Evolutionary conservation across 176 grass and related monocot species (phyloP).

Genomic region (Thinopyrum elongatum): DNA sequence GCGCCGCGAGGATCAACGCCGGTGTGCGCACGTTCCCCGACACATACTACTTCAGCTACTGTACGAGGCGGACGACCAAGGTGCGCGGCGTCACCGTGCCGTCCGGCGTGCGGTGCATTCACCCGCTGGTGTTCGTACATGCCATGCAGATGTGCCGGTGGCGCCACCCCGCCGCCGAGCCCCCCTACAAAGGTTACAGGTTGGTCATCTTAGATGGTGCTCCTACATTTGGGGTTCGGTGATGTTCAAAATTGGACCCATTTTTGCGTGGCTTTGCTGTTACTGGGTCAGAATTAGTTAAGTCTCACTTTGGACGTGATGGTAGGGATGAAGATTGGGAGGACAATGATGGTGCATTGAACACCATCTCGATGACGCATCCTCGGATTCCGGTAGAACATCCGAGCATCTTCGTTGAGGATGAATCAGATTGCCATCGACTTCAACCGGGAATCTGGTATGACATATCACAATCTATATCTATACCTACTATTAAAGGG

Average conservation of each 20-base stretch:
- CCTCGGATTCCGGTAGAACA: conserved; percentile 70
- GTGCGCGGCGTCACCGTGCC: conserved; percentile 39
- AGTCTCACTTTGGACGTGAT: background rate
- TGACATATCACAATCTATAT: background rate
- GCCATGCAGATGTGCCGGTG: conserved; percentile 68
- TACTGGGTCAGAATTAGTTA: background rate
- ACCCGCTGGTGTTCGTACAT: conserved; percentile 60
- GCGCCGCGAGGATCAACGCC: conserved; percentile 49
- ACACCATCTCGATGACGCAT: conserved; percentile 85
- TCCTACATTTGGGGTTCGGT: too few species aligned
- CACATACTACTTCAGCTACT: conserved; percentile 90
- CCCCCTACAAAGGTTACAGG: conserved; percentile 68
- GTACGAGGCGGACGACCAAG: conserved; percentile 46
- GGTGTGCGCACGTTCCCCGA: conserved; percentile 40
- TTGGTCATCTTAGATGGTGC: background rate
- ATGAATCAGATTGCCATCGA: conserved; percentile 40
- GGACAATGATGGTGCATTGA: conserved; percentile 84
- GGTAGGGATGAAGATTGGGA: conserved; percentile 80
- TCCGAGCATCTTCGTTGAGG: conserved; percentile 39
- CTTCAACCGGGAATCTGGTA: conserved; percentile 68
- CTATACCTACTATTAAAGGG: too few species aligned
- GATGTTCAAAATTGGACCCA: background rate
- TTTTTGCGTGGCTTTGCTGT: background rate
- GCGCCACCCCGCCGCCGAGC: conserved; percentile 34
- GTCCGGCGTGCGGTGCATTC: conserved; percentile 41